Percentiles rank a stretch among this genome's conserved stretches.
These are phyloP conservation scores for Tuber microsphaerosporum DNA, from an alignment of 495 filamentous ascomycete species.

Conservation along the genomic window DNA sequence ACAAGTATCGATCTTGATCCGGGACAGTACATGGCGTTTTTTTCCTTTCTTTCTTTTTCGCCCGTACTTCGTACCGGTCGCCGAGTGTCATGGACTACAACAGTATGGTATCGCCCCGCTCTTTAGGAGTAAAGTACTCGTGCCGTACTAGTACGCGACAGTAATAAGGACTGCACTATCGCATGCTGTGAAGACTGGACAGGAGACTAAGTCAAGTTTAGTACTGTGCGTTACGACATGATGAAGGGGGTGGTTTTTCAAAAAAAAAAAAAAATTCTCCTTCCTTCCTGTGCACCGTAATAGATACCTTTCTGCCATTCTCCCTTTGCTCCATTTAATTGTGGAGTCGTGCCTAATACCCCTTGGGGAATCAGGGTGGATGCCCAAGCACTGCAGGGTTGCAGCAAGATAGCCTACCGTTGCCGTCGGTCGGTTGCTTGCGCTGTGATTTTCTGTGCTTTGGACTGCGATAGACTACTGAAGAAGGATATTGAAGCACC, in stretches of 20 bases:
- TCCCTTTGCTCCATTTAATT: not conserved
- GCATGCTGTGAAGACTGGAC: not conserved
- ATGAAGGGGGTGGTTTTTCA: not conserved
- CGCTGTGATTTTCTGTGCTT: not conserved
- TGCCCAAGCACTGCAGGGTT: not conserved
- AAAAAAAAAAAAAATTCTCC: too few species aligned
- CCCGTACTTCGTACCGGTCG: not conserved
- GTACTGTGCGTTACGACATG: not conserved
- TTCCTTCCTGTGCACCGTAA: not conserved
- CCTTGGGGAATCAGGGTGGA: not conserved
- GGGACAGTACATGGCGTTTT: not conserved
- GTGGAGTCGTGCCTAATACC: not conserved
- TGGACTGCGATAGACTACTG: not conserved
- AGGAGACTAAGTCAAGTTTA: not conserved
- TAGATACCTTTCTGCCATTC: not conserved
- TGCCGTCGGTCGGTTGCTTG: not conserved
- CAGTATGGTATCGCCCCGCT: not conserved
- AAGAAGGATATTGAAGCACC: not conserved
- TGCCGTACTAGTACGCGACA: not conserved
- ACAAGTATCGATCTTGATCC: not conserved
- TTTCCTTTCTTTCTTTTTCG: not conserved
- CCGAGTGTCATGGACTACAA: not conserved
- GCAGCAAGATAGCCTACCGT: not conserved
- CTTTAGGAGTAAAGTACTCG: not conserved
- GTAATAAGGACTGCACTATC: not conserved